Evolutionary conservation across 208 protist species (phyloP).

Genomic region (Novymonas esmeraldas): DNA sequence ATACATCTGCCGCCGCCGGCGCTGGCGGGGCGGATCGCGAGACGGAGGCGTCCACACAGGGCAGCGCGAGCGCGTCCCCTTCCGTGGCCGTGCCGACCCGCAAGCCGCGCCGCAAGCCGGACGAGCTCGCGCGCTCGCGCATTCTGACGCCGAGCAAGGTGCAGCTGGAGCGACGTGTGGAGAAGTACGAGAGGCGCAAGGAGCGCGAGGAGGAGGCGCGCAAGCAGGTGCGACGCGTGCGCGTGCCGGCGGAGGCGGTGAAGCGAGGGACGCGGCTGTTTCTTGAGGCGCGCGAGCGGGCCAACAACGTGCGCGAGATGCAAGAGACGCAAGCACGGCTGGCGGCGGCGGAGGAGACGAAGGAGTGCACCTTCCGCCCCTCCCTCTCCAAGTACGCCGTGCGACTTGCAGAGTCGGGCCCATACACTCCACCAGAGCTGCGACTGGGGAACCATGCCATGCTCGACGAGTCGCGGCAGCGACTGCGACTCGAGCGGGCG

Average conservation of each 20-base stretch:
- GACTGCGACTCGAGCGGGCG: conserved; percentile 38
- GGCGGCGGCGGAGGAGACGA: conserved; percentile 26
- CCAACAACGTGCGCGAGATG: conserved; percentile 18
- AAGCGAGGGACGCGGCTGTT: conserved; percentile 64
- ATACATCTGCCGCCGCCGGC: not conserved
- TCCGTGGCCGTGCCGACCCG: not conserved
- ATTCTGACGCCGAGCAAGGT: conserved; percentile 35
- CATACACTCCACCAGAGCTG: conserved; percentile 39
- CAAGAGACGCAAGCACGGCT: conserved; percentile 29
- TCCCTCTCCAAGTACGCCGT: conserved; percentile 57
- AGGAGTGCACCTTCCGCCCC: conserved; percentile 65
- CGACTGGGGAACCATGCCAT: conserved; percentile 33
- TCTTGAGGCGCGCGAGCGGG: conserved; percentile 28
- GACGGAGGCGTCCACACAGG: not conserved
- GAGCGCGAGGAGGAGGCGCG: conserved; percentile 36
- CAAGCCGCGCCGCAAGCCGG: conserved; percentile 29
- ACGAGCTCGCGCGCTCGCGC: conserved; percentile 36
- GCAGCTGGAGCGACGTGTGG: conserved; percentile 36
- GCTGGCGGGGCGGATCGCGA: not conserved
- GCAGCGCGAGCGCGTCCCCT: not conserved
- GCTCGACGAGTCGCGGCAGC: conserved; percentile 37
- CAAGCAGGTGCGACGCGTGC: conserved; percentile 10
- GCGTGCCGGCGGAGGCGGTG: conserved; percentile 42
- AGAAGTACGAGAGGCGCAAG: conserved; percentile 59
- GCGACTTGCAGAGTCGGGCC: conserved; percentile 18